Evolutionary conservation across 1,284 basidiomycete species (phyloP), one percentile per base, ranked within the genome.

Genomic region (Apiotrichum sp.): DNA sequence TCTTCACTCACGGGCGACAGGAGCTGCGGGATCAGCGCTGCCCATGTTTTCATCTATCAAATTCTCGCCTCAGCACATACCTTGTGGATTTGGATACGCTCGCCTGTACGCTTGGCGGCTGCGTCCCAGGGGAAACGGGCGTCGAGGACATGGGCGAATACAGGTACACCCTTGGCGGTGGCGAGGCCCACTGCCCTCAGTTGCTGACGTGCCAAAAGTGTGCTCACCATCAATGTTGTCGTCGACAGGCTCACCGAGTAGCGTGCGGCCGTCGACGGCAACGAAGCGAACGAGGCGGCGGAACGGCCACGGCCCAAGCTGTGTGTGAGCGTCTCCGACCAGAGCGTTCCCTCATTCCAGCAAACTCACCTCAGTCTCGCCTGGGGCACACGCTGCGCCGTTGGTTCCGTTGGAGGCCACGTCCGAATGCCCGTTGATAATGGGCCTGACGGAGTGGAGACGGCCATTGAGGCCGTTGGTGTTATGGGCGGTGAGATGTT

Each of bases 151-250:
- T 66, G 49, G 2, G 61, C 66, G 16, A 50, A 35, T 45, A 69
- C 55, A 6, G 57, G 42, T 29, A 56, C 5, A 7, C 56, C 62
- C 16, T 59, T 48, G 50, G 57, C 64, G 1, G 63, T 46, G 5
- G 74, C 74, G 2, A 67, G 64, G 8, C 75, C 76, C 22, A 77
- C 67, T 64, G 52, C 6, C 31, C 38, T 59, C 10, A 56, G 46
- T 16, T 32, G 47, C 22, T 22, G 22, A 22, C 22, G 22, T 22
- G 22, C 9, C 7, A 33, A 42, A 40, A 22, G 36, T 36, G 14
- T 14, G 14, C 60, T 58, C 40, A 64, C 63, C 49, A 41, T 78
- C 77, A 6, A 71, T 54, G 0, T 54, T 40, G 7, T 52, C 47
- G 33, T 71, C 69, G 22, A 63, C 54, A 0, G 69, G 69, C 53